Percentiles rank a stretch among this genome's conserved stretches.
These are phyloP conservation scores for Calycina herbarum DNA, from an alignment of 2,329 filamentous ascomycete species.

Conservation along the genomic window DNA sequence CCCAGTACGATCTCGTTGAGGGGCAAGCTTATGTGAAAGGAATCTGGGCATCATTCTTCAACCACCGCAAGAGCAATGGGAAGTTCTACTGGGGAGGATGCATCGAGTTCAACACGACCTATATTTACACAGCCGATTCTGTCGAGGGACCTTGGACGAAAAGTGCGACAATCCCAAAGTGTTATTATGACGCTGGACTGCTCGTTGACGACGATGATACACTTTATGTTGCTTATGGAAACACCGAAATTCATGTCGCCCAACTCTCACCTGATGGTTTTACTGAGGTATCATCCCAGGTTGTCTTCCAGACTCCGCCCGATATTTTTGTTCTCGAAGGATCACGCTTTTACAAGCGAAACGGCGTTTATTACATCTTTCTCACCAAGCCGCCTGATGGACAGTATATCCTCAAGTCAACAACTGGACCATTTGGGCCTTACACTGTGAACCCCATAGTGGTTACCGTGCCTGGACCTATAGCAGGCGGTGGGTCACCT, in stretches of 20 bases:
- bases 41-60: constrained; percentile 55
- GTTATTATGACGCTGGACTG: constrained; percentile 58
- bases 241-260: constrained; percentile 49
- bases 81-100: constrained; percentile 60
- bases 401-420: constrained; percentile 50
- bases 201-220: constrained; percentile 58
- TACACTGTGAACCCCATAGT: constrained; percentile 49
- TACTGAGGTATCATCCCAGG: constrained; percentile 45
- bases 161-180: constrained; percentile 41
- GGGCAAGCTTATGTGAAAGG: constrained; percentile 52
- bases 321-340: constrained; percentile 48
- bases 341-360: constrained; percentile 56
- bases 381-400: constrained; percentile 46
- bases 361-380: constrained; percentile 57
- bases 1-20: constrained; percentile 47
- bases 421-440: constrained; percentile 51
- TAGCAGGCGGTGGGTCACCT: constrained; percentile 46
- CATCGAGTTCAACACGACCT: constrained; percentile 50
- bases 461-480: constrained; percentile 42
- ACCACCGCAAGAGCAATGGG: constrained; percentile 49
- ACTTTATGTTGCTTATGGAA: constrained; percentile 58
- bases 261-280: constrained; percentile 51
- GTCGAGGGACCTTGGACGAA: constrained; percentile 47
- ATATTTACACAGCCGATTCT: constrained; percentile 50
- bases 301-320: constrained; percentile 45